phyloP scores from a whole-genome alignment of 2,329 filamentous ascomycete genomes.

The Cytospora chrysosperma region DNA sequence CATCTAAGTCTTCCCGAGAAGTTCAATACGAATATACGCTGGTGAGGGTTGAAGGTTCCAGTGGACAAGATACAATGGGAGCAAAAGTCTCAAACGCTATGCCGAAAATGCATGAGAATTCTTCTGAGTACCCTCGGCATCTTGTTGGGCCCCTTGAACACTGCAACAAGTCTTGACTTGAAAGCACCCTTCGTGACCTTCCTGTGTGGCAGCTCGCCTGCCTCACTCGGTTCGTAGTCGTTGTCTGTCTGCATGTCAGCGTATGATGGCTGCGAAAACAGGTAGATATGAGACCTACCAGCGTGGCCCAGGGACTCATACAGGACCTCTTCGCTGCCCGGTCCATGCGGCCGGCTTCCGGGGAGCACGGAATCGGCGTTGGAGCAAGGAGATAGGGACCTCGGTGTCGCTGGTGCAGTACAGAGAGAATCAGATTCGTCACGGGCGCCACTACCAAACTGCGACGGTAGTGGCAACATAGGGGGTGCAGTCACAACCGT shows the following conservation, averaged over 20 bases:
- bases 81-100: background rate
- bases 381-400: background rate
- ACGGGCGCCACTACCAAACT: background rate
- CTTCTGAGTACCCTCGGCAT: background rate
- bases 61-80: background rate
- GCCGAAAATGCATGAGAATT: background rate
- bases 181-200: background rate
- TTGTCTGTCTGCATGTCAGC: background rate
- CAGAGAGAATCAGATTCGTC: background rate
- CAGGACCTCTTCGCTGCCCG: background rate
- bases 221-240: background rate
- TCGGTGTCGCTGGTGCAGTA: background rate
- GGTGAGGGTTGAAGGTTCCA: background rate
- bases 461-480: background rate
- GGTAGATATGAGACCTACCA: background rate
- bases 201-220: background rate
- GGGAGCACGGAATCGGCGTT: background rate
- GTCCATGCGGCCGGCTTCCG: background rate
- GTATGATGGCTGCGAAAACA: background rate
- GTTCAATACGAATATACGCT: background rate
- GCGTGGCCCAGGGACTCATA: background rate
- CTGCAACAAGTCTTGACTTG: background rate
- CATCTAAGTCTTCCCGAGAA: too few relatives aligned
- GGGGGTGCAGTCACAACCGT: background rate
- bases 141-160: background rate